Percentiles rank a stretch among this genome's conserved stretches.
These are phyloP conservation scores for Musa balbisiana DNA, from an alignment of 202 grass and related monocot species.

Conservation along the genomic window DNA sequence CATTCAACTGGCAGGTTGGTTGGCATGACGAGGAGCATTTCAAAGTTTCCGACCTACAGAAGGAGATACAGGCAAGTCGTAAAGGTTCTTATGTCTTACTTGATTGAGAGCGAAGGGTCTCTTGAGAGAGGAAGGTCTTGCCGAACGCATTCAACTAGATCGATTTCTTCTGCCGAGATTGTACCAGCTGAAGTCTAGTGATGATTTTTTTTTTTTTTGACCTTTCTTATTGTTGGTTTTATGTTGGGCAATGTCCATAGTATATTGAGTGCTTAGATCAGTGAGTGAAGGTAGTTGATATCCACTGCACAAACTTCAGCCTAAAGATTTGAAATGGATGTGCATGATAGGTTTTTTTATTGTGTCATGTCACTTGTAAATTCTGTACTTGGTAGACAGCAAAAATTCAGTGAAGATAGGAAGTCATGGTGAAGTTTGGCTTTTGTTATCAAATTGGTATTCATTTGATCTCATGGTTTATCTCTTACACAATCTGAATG, in stretches of 20 bases:
- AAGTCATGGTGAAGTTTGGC: no score
- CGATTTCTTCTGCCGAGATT: conserved; percentile 30
- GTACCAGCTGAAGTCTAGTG: conserved; percentile 39
- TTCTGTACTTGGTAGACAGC: background rate
- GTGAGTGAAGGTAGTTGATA: background rate
- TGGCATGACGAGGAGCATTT: conserved; percentile 57
- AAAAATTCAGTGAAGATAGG: no score
- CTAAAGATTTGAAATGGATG: background rate
- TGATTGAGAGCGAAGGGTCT: conserved; percentile 41
- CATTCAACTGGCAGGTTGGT: conserved; percentile 43
- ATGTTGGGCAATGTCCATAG: conserved; percentile 12
- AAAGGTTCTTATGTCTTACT: conserved; percentile 49
- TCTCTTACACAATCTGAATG: no score
- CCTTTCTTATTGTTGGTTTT: background rate
- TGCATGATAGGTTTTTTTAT: background rate
- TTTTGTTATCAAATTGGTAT: no score
- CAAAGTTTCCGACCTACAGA: conserved; percentile 82
- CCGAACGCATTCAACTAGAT: conserved; percentile 26
- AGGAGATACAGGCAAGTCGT: conserved; percentile 62
- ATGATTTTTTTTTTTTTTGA: background rate
- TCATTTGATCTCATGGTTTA: no score
- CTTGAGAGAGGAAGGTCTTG: conserved; percentile 39
- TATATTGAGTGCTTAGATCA: background rate
- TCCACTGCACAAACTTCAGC: background rate
- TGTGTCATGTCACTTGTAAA: background rate